Evolutionary conservation across 805 yeast genomes (phyloP).

Genomic region (Suhomyces prunicola): DNA sequence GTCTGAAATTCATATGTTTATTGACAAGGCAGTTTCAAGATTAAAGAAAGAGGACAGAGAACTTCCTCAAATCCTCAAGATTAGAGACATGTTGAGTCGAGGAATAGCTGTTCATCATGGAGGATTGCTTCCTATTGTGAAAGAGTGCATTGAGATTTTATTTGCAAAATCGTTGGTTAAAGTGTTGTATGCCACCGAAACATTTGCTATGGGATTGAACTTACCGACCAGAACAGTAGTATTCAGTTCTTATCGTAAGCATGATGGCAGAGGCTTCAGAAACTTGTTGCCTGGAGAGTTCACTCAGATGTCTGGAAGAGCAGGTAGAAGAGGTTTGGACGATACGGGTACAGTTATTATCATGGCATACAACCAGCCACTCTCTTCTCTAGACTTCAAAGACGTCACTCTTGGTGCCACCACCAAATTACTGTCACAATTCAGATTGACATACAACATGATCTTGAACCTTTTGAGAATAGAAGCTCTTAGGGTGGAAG

Average conservation of each 20-base stretch:
- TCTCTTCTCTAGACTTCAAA: constrained; percentile 57
- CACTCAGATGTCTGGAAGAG: constrained; percentile 99
- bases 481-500: constrained; percentile 95
- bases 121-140: constrained; percentile 88
- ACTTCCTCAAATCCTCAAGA: constrained; percentile 82
- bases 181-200: constrained; percentile 94
- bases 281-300: constrained; percentile 91
- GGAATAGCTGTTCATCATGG: constrained; percentile 98
- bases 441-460: constrained; percentile 94
- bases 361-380: constrained; percentile 74
- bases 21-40: constrained; percentile 84
- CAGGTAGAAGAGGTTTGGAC: constrained; percentile 96
- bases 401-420: constrained; percentile 86
- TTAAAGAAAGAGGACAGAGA: constrained; percentile 86
- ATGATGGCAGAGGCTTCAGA: constrained; percentile 84
- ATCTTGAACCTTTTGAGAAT: constrained; percentile 85
- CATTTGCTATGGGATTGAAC: constrained; percentile 98
- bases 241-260: constrained; percentile 79
- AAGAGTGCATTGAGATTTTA: constrained; percentile 87
- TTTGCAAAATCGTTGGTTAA: constrained; percentile 85
- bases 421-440: constrained; percentile 86
- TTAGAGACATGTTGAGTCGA: constrained; percentile 77
- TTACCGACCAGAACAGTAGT: constrained; percentile 96
- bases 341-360: constrained; percentile 90
- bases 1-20: constrained; percentile 89